Percentiles rank a stretch among this genome's conserved stretches.
Conservation (phyloP, 1,284 basidiomycete genomes). For the Boletus hoseneyae region DNA sequence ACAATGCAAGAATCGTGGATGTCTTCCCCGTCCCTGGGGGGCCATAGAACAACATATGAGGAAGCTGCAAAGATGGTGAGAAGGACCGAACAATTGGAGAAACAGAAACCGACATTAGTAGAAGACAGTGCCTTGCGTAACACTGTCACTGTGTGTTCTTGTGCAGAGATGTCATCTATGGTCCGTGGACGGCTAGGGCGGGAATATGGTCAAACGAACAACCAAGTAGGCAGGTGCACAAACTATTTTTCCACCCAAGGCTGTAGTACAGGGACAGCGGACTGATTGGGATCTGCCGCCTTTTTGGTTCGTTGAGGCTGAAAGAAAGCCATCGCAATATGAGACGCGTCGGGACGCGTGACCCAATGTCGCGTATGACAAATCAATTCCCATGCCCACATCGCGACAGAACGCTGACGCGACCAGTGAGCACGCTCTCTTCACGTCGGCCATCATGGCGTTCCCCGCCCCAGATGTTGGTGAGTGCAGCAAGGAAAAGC, state of each 20-base stretch:
- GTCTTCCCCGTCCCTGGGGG: slow-evolving; percentile 99
- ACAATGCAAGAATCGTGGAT: slow-evolving; percentile 93
- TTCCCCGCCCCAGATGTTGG: slow-evolving; percentile 36
- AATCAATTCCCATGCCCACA: slow-evolving; percentile 26
- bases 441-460: slow-evolving; percentile 35
- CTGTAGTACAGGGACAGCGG: slow-evolving; percentile 64
- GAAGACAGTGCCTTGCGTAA: slow-evolving; percentile 88
- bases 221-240: slow-evolving; percentile 18
- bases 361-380: slow-evolving; percentile 30
- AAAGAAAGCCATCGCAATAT: slow-evolving; percentile 57
- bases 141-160: slow-evolving; percentile 94
- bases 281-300: slow-evolving; percentile 39
- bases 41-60: slow-evolving; percentile 99
- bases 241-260: slow-evolving; percentile 99
- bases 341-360: slow-evolving; percentile 34
- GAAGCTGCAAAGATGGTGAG: slow-evolving; percentile 61
- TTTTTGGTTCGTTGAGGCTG: slow-evolving; percentile 43
- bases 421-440: slow-evolving; percentile 16
- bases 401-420: slow-evolving; percentile 19
- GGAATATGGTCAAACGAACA: slow-evolving; percentile 8
- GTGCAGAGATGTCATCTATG: slow-evolving; percentile 95
- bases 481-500: slow-evolving; percentile 23
- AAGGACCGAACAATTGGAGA: neutral
- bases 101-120: slow-evolving; percentile 68
- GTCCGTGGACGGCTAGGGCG: slow-evolving; percentile 85